Conservation (phyloP, 164 flowering plant species). For the Litsea cubeba region DNA sequence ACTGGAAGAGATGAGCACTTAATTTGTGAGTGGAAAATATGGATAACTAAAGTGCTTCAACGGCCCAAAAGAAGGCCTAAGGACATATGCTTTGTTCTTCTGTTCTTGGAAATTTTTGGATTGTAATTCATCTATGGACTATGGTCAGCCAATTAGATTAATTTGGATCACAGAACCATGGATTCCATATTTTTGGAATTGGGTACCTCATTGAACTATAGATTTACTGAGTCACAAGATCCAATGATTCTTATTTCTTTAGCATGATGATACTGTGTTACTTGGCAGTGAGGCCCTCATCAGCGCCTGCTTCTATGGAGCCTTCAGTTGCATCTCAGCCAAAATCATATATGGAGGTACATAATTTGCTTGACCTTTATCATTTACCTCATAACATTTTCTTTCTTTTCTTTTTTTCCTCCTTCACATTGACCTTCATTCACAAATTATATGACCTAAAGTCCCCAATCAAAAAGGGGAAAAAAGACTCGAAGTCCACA, state of each 20-base stretch:
- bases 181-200: not conserved
- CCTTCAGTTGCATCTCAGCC: conserved; percentile 66
- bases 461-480: no score
- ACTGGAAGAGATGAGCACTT: no score
- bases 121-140: not conserved
- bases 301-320: conserved; percentile 58
- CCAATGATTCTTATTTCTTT: not conserved
- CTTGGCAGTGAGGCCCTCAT: conserved; percentile 58
- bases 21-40: not conserved
- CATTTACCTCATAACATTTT: not conserved
- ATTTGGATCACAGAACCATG: not conserved
- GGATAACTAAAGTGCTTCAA: not conserved
- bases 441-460: no score
- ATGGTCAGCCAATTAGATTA: not conserved
- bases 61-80: not conserved
- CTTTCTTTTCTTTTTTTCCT: not conserved
- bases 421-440: no score
- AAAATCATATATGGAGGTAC: conserved; percentile 84
- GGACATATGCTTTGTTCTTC: not conserved
- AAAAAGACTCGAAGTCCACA: no score
- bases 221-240: not conserved
- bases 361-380: not conserved
- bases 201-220: not conserved
- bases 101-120: not conserved
- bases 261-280: not conserved